Conservation (phyloP, 305 asterid genomes). For the Striga hermonthica region DNA sequence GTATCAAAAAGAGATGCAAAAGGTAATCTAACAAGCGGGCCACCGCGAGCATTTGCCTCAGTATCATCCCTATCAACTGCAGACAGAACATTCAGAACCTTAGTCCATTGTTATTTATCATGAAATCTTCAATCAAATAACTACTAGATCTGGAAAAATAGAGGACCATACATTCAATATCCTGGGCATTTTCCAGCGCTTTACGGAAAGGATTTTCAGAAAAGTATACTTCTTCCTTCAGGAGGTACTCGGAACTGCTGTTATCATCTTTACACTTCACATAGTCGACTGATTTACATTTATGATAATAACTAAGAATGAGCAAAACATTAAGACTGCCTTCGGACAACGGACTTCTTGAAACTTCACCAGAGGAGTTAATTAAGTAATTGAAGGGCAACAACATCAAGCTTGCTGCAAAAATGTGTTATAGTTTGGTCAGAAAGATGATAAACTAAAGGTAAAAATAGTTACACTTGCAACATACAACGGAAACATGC, state of each 20-base stretch:
- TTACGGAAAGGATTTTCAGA: slow-evolving; percentile 80
- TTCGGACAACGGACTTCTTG: slow-evolving; percentile 74
- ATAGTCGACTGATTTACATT: slow-evolving; percentile 52
- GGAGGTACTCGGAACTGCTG: slow-evolving; percentile 47
- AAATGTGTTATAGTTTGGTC: slow-evolving; percentile 26
- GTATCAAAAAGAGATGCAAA: slow-evolving; percentile 50
- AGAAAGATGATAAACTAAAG: slow-evolving; percentile 25
- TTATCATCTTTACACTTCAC: slow-evolving; percentile 53
- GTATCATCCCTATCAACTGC: slow-evolving; percentile 51
- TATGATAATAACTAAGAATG: slow-evolving; percentile 68
- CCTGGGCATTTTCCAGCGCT: slow-evolving; percentile 80
- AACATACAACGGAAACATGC: not conserved
- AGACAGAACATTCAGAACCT: slow-evolving; percentile 35
- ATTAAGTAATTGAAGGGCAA: slow-evolving; percentile 71
- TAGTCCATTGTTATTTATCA: slow-evolving; percentile 25
- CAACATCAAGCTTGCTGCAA: slow-evolving; percentile 83
- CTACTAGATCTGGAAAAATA: slow-evolving; percentile 26
- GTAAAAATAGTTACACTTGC: slow-evolving; percentile 12
- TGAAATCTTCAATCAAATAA: slow-evolving; percentile 32
- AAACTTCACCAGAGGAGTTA: slow-evolving; percentile 71
- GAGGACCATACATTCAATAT: slow-evolving; percentile 67
- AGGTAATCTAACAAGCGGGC: slow-evolving; percentile 43
- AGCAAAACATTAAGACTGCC: slow-evolving; percentile 78
- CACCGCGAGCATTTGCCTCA: slow-evolving; percentile 47
- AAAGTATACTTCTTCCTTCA: slow-evolving; percentile 59